A percentile compares a stretch with the other conserved stretches of the same genome.
Evolutionary conservation across 2,329 filamentous ascomycete genomes (phyloP).

Genomic region (Curvularia sp.): DNA sequence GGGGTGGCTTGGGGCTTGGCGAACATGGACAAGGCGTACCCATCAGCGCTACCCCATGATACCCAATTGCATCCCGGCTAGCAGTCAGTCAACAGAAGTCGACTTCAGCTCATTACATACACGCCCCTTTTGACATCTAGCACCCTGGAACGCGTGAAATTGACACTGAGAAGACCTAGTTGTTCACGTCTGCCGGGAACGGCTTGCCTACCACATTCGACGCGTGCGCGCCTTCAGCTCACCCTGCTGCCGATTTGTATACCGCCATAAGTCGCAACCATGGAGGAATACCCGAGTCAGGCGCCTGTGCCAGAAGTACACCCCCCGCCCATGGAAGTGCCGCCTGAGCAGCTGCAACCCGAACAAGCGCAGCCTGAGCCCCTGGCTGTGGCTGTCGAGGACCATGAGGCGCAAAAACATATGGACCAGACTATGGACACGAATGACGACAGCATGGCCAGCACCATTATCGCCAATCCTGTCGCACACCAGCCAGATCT

Average conservation of each 20-base stretch:
- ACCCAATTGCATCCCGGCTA: constrained; percentile 24
- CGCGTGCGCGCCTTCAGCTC: constrained; percentile 39
- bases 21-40: background rate
- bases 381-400: constrained; percentile 14
- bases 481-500: constrained; percentile 51
- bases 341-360: constrained; percentile 34
- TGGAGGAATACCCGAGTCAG: constrained; percentile 20
- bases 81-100: constrained; percentile 27
- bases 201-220: constrained; percentile 22
- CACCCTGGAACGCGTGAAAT: background rate
- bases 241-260: constrained; percentile 27
- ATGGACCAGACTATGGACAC: constrained; percentile 49
- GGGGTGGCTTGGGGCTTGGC: constrained; percentile 5
- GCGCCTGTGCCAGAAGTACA: constrained; percentile 19
- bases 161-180: background rate
- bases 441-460: constrained; percentile 57
- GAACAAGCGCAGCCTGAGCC: constrained; percentile 23
- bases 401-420: constrained; percentile 42
- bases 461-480: constrained; percentile 54
- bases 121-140: constrained; percentile 2
- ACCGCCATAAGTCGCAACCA: constrained; percentile 13
- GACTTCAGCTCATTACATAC: constrained; percentile 6
- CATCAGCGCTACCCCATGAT: constrained; percentile 14
- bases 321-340: constrained; percentile 27
- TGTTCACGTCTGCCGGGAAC: background rate